Evolutionary conservation across 768 basidiomycete species (phyloP).

Genomic region (Rhizopogon vesiculosus): DNA sequence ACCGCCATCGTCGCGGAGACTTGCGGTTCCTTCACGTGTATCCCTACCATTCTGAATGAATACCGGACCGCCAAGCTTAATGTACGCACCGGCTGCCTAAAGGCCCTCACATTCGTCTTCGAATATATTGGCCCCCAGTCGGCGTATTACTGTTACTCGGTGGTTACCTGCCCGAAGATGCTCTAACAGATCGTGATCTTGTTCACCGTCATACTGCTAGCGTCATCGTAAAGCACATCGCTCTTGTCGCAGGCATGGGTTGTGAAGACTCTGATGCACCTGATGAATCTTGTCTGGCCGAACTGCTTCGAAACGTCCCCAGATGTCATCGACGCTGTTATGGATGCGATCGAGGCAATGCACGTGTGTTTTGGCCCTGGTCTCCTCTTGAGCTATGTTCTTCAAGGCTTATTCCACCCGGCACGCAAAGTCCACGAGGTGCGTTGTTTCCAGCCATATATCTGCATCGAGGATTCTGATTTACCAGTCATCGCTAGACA

Average conservation of each 20-base stretch:
- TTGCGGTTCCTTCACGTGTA: too few relatives aligned
- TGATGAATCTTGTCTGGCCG: conserved; percentile 99
- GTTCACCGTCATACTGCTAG: conserved; percentile 98
- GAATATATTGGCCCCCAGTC: conserved; percentile 98
- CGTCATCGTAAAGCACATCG: conserved; percentile 97
- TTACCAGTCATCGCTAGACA: too few relatives aligned
- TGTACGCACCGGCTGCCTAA: too few relatives aligned
- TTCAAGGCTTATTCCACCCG: conserved; percentile 96
- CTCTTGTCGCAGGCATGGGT: conserved; percentile 93
- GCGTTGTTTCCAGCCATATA: conserved; percentile 12
- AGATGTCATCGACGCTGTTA: conserved; percentile 96
- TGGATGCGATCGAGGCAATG: conserved; percentile 99
- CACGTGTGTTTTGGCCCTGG: conserved; percentile 93
- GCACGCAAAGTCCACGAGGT: conserved; percentile 96
- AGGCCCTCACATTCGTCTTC: conserved; percentile 97
- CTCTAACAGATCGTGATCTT: conserved; percentile 95
- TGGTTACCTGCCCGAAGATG: conserved; percentile 97
- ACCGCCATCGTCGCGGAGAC: too few relatives aligned
- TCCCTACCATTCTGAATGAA: too few relatives aligned
- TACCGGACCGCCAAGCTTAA: too few relatives aligned
- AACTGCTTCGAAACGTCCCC: conserved; percentile 99
- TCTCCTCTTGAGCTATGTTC: conserved; percentile 83
- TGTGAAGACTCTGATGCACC: conserved; percentile 95
- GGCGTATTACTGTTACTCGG: conserved; percentile 94
- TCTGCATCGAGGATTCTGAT: not conserved